Evolutionary conservation across 2,329 filamentous ascomycete species (phyloP), one percentile per base, ranked within the genome.

Genomic region (Aspergillus terreus): DNA sequence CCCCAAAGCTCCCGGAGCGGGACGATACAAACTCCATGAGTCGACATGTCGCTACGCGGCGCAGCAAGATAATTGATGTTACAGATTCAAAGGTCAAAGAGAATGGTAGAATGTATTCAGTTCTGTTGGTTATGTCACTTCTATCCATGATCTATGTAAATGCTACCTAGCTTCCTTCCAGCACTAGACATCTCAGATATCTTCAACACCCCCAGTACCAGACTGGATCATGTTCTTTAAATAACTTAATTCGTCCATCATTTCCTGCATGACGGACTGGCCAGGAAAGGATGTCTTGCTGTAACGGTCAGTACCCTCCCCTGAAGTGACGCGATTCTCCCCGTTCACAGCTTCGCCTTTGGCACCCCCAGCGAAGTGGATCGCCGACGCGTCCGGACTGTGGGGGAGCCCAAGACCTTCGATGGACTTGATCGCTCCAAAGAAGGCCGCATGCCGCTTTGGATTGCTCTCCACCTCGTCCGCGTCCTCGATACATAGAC

Each of bases 211-310:
- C 35, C 62, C 54, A 57, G 25, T 46, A 23, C 63, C 67, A 52
- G 63, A 64, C 49, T 70, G 66, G 32, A 80, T 79, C 52, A 77
- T 68, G 48, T 71, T 70, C 21, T 76, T 75, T 38, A 81, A 63
- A 60, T 81, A 80, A 49, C 76, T 76, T 63, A 80, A 64, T 54
- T 81, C 78, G 55, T 76, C 73, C 59, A 80, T 69, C 52, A 80
- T 63, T 56, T 78, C 72, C 55, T 75, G 71, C 67, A 80, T 75
- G 15, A 62, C 68, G 44, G 62, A 63, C 52, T 69, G 68, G 2
- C 65, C 60, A 23, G 55, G 51, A 32, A 66, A 47, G 14, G 60
- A 61, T 5, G 55, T 51, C 46, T 59, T 50, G 44, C 60, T 59
- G 7, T 52, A 52, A 21, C 59, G 54, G 42, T 52, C 14, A 32